A percentile compares a stretch with the other conserved stretches of the same genome.
Evolutionary conservation across 495 filamentous ascomycete species (phyloP).

Genomic region (Astrocystis sublimbata): DNA sequence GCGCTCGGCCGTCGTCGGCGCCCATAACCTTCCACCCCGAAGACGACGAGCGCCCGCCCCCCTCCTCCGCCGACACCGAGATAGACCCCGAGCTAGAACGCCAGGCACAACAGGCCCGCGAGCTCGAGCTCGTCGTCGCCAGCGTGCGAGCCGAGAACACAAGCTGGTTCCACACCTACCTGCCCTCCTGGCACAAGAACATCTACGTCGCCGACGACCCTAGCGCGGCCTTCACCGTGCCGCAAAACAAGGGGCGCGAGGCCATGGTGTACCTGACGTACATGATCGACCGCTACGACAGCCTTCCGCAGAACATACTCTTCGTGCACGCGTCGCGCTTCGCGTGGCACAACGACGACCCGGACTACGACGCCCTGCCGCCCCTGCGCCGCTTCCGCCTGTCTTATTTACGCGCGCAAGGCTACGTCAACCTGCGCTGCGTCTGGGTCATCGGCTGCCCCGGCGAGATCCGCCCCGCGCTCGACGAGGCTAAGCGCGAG

Average conservation of each 20-base stretch:
- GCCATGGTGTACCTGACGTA: conserved; percentile 64
- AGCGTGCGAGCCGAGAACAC: conserved; percentile 36
- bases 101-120: conserved; percentile 12
- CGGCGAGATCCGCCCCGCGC: conserved; percentile 50
- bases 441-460: conserved; percentile 64
- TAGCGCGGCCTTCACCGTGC: conserved; percentile 41
- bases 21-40: neutral
- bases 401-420: conserved; percentile 54
- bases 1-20: neutral
- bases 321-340: conserved; percentile 64
- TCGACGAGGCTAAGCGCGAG: conserved; percentile 30
- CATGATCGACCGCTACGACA: conserved; percentile 65
- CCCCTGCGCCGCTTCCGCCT: conserved; percentile 57
- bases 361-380: conserved; percentile 47
- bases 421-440: conserved; percentile 69
- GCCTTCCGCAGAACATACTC: conserved; percentile 58
- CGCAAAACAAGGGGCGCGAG: conserved; percentile 61
- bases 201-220: conserved; percentile 55
- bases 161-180: conserved; percentile 34
- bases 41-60: neutral
- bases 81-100: neutral
- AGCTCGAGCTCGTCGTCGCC: conserved; percentile 41
- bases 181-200: conserved; percentile 44
- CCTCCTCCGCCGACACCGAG: no score
- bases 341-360: conserved; percentile 66